These are phyloP conservation scores for Lavandula angustifolia DNA, from an alignment of 257 asterid genomes.

Conservation along the genomic window DNA sequence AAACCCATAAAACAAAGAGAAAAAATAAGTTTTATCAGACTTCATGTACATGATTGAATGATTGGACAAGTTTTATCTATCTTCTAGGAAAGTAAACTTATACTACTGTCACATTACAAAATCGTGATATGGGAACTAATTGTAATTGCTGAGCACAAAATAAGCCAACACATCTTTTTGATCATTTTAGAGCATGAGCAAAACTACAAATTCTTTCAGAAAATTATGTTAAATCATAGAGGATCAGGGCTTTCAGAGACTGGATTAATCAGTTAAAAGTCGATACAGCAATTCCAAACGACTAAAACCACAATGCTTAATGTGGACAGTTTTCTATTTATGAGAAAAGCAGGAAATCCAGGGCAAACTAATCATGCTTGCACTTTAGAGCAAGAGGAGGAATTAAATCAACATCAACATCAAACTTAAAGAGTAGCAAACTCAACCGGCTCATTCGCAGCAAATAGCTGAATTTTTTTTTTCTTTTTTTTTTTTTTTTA, in stretches of 20 bases:
- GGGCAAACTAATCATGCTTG: conserved; percentile 14
- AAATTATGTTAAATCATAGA: not conserved
- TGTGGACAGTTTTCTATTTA: not conserved
- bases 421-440: not conserved
- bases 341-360: not conserved
- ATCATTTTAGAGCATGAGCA: conserved; percentile 10
- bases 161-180: conserved; percentile 19
- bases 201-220: conserved; percentile 7
- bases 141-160: not conserved
- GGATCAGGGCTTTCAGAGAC: too few species aligned
- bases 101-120: conserved; percentile 16
- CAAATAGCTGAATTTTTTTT: not conserved
- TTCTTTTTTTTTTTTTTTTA: too few species aligned
- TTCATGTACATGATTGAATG: conserved; percentile 20
- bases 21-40: too few species aligned
- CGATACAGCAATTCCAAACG: too few species aligned
- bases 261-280: too few species aligned
- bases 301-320: too few species aligned
- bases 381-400: not conserved
- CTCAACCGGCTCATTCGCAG: conserved; percentile 9
- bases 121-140: not conserved
- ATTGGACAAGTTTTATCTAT: conserved; percentile 21
- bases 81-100: conserved; percentile 10
- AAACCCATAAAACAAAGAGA: not conserved
- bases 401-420: too few species aligned